Percentiles rank a stretch among this genome's conserved stretches.
phyloP scores from a whole-genome alignment of 352 stramenopile species.

The Pythium sp. region DNA sequence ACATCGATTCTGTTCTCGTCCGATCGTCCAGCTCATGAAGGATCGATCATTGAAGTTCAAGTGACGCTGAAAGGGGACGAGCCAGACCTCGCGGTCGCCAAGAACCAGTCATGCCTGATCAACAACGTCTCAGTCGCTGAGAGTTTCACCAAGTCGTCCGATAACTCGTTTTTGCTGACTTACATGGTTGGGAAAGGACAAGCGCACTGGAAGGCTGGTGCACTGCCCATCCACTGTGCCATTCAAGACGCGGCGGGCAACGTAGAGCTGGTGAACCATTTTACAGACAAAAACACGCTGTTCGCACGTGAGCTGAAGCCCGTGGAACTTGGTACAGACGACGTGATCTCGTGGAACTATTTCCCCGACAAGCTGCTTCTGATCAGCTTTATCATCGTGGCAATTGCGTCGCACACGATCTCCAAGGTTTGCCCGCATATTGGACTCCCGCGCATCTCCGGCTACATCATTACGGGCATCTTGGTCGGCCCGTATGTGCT shows the following conservation, averaged over 20 bases:
- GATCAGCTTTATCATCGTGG: slow-evolving; percentile 55
- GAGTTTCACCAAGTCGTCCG: slow-evolving; percentile 46
- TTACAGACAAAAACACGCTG: slow-evolving; percentile 65
- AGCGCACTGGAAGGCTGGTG: slow-evolving; percentile 52
- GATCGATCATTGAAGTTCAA: slow-evolving; percentile 65
- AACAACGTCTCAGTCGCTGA: slow-evolving; percentile 61
- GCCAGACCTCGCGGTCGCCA: slow-evolving; percentile 27
- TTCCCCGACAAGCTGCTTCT: slow-evolving; percentile 48
- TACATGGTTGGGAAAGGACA: slow-evolving; percentile 59
- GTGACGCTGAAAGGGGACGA: slow-evolving; percentile 42
- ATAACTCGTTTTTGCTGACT: slow-evolving; percentile 47
- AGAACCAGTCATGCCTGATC: slow-evolving; percentile 43
- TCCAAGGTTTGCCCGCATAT: slow-evolving; percentile 57
- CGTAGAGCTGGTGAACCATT: slow-evolving; percentile 43
- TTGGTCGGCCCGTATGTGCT: slow-evolving; percentile 64
- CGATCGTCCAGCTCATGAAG: slow-evolving; percentile 55
- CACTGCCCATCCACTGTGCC: slow-evolving; percentile 47
- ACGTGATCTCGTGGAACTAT: slow-evolving; percentile 50
- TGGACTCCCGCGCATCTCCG: slow-evolving; percentile 59
- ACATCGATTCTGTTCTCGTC: slow-evolving; percentile 58
- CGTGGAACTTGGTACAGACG: slow-evolving; percentile 45
- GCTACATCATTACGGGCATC: slow-evolving; percentile 65
- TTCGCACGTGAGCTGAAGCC: slow-evolving; percentile 64
- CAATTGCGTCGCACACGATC: slow-evolving; percentile 60
- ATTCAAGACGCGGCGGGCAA: slow-evolving; percentile 55